phyloP scores from a whole-genome alignment of 2,329 filamentous ascomycete species.

The Trichoderma aggressivum region DNA sequence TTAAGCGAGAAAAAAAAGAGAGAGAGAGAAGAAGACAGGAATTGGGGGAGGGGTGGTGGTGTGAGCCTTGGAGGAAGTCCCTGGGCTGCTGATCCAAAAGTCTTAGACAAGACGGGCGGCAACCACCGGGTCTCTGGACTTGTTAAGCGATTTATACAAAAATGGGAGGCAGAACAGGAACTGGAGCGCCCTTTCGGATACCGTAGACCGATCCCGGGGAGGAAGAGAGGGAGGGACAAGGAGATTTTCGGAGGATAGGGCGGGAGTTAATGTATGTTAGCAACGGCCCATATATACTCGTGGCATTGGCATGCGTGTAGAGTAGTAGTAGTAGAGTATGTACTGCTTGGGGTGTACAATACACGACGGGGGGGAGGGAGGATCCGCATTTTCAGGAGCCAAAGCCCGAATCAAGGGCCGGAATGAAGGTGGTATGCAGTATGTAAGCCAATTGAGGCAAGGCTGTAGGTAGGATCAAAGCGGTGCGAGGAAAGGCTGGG shows the following conservation, averaged over 20 bases:
- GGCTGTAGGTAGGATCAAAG: not conserved
- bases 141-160: conserved; percentile 15
- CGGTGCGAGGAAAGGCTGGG: conserved; percentile 5
- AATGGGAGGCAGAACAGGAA: not conserved
- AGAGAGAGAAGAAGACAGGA: not conserved
- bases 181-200: not conserved
- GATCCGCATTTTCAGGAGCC: not conserved
- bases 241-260: not conserved
- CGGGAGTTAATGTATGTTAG: not conserved
- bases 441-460: conserved; percentile 9
- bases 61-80: not conserved
- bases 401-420: not conserved
- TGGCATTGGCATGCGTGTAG: not conserved
- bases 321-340: not conserved
- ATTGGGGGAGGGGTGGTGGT: not conserved
- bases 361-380: not conserved
- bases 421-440: not conserved
- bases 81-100: conserved; percentile 12
- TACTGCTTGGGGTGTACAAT: not conserved
- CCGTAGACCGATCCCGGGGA: not conserved
- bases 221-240: not conserved
- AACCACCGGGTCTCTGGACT: conserved; percentile 11
- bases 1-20: conserved; percentile 1
- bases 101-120: conserved; percentile 20
- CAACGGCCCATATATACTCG: not conserved